phyloP scores from a whole-genome alignment of 2,329 filamentous ascomycete genomes.

The Hirsutella minnesotensis region DNA sequence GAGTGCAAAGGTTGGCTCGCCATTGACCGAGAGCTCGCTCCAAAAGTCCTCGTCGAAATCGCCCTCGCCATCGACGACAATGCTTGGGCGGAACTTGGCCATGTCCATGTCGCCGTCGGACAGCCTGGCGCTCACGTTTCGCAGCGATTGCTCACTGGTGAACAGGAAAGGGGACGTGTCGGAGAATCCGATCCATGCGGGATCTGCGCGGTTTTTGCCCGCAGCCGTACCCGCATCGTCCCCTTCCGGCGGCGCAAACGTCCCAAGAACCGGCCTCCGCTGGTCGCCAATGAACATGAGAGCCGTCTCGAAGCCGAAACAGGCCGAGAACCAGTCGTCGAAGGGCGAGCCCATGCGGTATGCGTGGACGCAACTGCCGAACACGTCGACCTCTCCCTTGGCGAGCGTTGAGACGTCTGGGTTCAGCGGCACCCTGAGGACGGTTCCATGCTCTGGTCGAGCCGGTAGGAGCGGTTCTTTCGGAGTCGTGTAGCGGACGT shows the following conservation, averaged over 20 bases:
- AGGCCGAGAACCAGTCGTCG: slow-evolving; percentile 55
- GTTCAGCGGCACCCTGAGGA: slow-evolving; percentile 43
- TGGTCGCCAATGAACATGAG: slow-evolving; percentile 55
- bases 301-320: slow-evolving; percentile 49
- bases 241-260: slow-evolving; percentile 22
- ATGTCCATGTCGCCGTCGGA: slow-evolving; percentile 43
- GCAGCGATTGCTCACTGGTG: slow-evolving; percentile 57
- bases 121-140: slow-evolving; percentile 49
- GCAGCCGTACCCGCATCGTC: not conserved
- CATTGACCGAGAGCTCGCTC: slow-evolving; percentile 42
- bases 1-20: slow-evolving; percentile 33
- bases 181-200: slow-evolving; percentile 53
- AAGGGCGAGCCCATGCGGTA: slow-evolving; percentile 51
- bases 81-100: slow-evolving; percentile 61
- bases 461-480: slow-evolving; percentile 25
- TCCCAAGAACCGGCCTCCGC: slow-evolving; percentile 49
- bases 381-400: slow-evolving; percentile 42
- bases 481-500: slow-evolving; percentile 30
- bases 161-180: slow-evolving; percentile 69
- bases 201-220: no score
- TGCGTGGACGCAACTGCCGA: slow-evolving; percentile 43
- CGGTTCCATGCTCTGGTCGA: slow-evolving; percentile 20
- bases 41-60: slow-evolving; percentile 65
- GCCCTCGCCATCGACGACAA: slow-evolving; percentile 50
- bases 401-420: slow-evolving; percentile 36